phyloP scores from a whole-genome alignment of 2,329 filamentous ascomycete species.

The Metarhizium sp. region DNA sequence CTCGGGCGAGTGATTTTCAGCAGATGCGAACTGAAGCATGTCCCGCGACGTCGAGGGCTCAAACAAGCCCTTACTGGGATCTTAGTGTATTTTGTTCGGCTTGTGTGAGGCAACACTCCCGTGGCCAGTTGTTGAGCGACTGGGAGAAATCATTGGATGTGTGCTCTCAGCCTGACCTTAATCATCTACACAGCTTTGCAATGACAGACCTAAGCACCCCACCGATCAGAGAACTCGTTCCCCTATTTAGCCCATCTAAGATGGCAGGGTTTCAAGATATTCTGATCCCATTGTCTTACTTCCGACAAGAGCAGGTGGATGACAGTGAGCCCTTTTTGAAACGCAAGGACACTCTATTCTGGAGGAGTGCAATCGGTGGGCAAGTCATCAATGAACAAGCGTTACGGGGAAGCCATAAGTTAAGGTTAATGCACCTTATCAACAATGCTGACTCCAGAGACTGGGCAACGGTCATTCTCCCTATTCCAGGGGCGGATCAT shows the following conservation, averaged over 20 bases:
- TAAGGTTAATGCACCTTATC: conserved; percentile 62
- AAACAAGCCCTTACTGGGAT: conserved; percentile 53
- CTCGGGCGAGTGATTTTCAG: conserved; percentile 22
- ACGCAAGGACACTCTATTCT: conserved; percentile 60
- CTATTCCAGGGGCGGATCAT: conserved; percentile 23
- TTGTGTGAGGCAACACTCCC: conserved; percentile 56
- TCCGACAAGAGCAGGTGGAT: conserved; percentile 29
- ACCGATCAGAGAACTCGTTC: conserved; percentile 55
- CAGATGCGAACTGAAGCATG: conserved; percentile 45
- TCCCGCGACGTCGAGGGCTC: conserved; percentile 49
- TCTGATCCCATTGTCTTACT: conserved; percentile 53
- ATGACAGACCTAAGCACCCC: conserved; percentile 53
- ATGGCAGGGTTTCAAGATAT: conserved; percentile 68
- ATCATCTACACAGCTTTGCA: conserved; percentile 64
- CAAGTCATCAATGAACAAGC: conserved; percentile 37
- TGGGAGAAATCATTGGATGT: conserved; percentile 57
- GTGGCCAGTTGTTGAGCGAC: conserved; percentile 55
- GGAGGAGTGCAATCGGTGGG: conserved; percentile 62
- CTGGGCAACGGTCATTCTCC: conserved; percentile 47
- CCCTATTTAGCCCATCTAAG: conserved; percentile 69
- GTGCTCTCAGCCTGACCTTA: conserved; percentile 70
- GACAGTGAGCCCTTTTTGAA: conserved; percentile 40
- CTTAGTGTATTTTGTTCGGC: conserved; percentile 52
- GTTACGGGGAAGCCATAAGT: conserved; percentile 58
- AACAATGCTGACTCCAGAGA: conserved; percentile 46